phyloP scores from a whole-genome alignment of 345 rosid genomes.

The Gossypioides kirkii region DNA sequence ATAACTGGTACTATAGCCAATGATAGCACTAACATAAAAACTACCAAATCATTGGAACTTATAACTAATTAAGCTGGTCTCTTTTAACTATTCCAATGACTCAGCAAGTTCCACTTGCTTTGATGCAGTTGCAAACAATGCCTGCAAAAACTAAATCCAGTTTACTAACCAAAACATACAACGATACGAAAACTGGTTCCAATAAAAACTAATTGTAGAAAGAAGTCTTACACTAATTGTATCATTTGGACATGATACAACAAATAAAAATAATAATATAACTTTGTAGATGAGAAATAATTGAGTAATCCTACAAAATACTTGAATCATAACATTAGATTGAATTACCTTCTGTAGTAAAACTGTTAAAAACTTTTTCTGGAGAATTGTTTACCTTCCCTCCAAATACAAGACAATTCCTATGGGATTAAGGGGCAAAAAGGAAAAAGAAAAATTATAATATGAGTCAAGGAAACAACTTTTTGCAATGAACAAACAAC shows the following conservation, averaged over 20 bases:
- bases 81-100: conserved; percentile 67
- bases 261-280: no score
- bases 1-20: conserved; percentile 75
- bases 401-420: no score
- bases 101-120: conserved; percentile 91
- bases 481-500: not conserved
- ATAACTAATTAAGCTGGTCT: conserved; percentile 42
- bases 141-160: conserved; percentile 35
- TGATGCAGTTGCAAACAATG: conserved; percentile 78
- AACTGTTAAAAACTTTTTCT: no score
- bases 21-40: conserved; percentile 59
- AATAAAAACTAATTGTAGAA: not conserved
- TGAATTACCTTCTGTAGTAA: no score
- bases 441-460: no score
- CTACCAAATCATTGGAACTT: conserved; percentile 32
- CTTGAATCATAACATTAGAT: no score
- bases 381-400: no score
- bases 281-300: no score
- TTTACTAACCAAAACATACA: conserved; percentile 6
- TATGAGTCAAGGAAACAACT: no score
- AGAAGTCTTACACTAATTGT: conserved; percentile 41
- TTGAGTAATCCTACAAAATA: no score
- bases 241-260: no score
- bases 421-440: no score
- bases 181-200: not conserved